Evolutionary conservation across 768 basidiomycete genomes (phyloP).

Genomic region (Filobasidium wieringae): DNA sequence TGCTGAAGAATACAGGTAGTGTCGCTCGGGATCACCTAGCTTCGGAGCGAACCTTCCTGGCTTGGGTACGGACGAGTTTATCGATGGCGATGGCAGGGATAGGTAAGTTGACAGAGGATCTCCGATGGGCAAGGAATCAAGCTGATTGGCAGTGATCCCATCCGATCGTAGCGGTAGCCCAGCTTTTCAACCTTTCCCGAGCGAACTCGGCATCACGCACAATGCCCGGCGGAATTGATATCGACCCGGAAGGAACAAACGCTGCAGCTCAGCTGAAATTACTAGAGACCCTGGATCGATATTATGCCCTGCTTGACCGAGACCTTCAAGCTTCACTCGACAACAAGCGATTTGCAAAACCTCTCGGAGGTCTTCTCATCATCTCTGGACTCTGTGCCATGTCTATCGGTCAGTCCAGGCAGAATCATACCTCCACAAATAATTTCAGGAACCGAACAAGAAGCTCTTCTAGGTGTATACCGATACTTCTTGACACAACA

Average conservation of each 20-base stretch:
- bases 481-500: conserved; percentile 3
- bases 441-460: not conserved
- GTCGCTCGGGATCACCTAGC: conserved; percentile 50
- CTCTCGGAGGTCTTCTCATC: conserved; percentile 2
- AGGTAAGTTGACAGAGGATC: not conserved
- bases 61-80: conserved; percentile 47
- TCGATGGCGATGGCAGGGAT: not conserved
- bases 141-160: not conserved
- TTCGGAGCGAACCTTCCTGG: conserved; percentile 47
- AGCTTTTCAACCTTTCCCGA: conserved; percentile 1
- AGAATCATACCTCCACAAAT: not conserved
- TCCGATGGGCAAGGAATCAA: not conserved
- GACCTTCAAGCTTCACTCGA: not conserved
- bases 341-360: conserved; percentile 1
- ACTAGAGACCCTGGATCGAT: not conserved
- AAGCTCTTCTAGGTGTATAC: not conserved
- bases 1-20: conserved; percentile 45
- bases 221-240: not conserved
- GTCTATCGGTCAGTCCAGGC: conserved; percentile 5
- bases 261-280: not conserved
- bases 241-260: not conserved
- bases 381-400: not conserved
- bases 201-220: not conserved
- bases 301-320: not conserved
- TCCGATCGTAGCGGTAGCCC: not conserved